Evolutionary conservation across 768 basidiomycete species (phyloP), one percentile per base, ranked within the genome.

Genomic region (Termitomyces sp.): DNA sequence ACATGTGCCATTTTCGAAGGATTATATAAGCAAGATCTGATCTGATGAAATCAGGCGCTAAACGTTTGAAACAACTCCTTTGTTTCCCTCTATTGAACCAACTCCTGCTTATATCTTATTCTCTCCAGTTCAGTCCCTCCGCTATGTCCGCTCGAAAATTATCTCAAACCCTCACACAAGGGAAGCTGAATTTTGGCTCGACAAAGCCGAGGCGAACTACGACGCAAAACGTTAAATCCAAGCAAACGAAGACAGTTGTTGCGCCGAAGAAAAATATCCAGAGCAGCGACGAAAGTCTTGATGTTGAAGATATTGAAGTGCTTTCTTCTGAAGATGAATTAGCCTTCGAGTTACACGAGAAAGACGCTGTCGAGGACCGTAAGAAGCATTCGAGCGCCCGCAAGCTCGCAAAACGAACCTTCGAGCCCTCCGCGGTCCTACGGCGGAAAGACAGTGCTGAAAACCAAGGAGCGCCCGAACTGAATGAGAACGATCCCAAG

Each of bases 401-500:
- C 43, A 58, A 54, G 36, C 34, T 12, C 20, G 37, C 51, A 34
- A 60, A 46, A 40, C 40, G 11, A 50, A 36, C 31, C 8, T 34
- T 34, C 48, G 29, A 46, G 32, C 3, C 25, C 9, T 17, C 54
- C 32, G 54, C 46, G 34, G 42, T 34, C 3, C 38, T 52, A 7
- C 61, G 37, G 25, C 48, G 4, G 51, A 63, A 63, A 47, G 57
- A 60, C 32, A 65, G 6, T 5, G 60, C 64, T 5, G 60, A 63
- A 32, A 63, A 64, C 17, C 25, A 36, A n/a, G 64, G 65, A 29
- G 38, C 42, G 29, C 73, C 80, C 7, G 77, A 81, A 46, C 70
- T 84, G 40, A 71, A 84, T 50, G 77, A 78, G 25, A 84, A 82
- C 57, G 78, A 81, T 58, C 72, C 78, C 43, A 78, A 72, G 56